A percentile compares a stretch with the other conserved stretches of the same genome.
Evolutionary conservation across 2,329 filamentous ascomycete genomes (phyloP).

Genomic region (Claviceps digitariae): DNA sequence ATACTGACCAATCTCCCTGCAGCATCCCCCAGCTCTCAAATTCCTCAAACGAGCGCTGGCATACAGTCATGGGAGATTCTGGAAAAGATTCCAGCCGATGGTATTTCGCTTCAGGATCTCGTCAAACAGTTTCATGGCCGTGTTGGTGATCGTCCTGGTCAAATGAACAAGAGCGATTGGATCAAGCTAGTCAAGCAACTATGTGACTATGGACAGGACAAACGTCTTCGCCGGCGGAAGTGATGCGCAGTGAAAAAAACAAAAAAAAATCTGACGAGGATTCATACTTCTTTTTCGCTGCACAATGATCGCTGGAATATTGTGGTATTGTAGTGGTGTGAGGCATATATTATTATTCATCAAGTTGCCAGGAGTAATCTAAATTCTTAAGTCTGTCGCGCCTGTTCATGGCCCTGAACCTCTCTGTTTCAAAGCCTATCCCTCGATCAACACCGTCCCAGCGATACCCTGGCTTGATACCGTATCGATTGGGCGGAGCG

Average conservation of each 20-base stretch:
- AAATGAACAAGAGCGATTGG: conserved; percentile 42
- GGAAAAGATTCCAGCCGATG: conserved; percentile 37
- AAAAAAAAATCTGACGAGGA: background rate
- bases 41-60: conserved; percentile 18
- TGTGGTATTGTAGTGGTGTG: background rate
- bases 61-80: conserved; percentile 41
- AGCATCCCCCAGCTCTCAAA: conserved; percentile 22
- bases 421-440: conserved; percentile 86
- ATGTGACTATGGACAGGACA: conserved; percentile 40
- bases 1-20: conserved; percentile 8
- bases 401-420: conserved; percentile 78
- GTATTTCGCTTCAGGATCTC: conserved; percentile 40
- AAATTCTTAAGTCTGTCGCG: conserved; percentile 63
- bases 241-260: conserved; percentile 7
- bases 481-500: conserved; percentile 82
- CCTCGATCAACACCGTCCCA: conserved; percentile 96
- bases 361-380: conserved; percentile 94
- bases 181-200: conserved; percentile 44
- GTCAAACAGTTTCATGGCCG: conserved; percentile 40
- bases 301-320: background rate
- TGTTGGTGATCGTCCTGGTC: conserved; percentile 35
- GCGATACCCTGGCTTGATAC: conserved; percentile 78
- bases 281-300: background rate
- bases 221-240: conserved; percentile 32
- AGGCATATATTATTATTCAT: conserved; percentile 44